Conservation (phyloP, 2,329 filamentous ascomycete genomes). For the Keithomyces neogunnii region DNA sequence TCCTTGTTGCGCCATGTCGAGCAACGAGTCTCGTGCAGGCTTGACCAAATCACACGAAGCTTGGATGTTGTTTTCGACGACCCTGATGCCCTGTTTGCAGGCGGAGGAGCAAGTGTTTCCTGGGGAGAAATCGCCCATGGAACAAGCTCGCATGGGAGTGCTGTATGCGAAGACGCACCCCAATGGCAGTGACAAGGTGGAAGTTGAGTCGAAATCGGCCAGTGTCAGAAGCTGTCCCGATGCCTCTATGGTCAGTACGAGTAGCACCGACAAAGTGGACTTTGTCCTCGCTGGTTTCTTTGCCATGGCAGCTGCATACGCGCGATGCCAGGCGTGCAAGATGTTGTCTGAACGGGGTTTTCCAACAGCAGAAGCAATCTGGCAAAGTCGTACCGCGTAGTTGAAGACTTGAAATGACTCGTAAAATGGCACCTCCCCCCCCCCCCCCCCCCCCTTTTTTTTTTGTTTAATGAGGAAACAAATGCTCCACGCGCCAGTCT, state of each 20-base stretch:
- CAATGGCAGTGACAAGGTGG: conserved; percentile 25
- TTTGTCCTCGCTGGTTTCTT: not conserved
- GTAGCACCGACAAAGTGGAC: conserved; percentile 11
- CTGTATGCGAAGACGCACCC: conserved; percentile 34
- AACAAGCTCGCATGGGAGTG: conserved; percentile 29
- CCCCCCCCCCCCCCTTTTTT: too few species aligned
- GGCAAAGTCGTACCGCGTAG: not conserved
- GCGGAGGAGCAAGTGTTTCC: conserved; percentile 27
- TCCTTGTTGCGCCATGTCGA: conserved; percentile 27
- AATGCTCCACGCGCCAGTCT: too few species aligned
- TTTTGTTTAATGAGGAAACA: not conserved
- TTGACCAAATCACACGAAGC: conserved; percentile 17
- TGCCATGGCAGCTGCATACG: conserved; percentile 1
- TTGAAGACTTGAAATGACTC: not conserved
- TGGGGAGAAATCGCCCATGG: conserved; percentile 23
- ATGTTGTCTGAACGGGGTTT: not conserved
- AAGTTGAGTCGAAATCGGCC: conserved; percentile 32
- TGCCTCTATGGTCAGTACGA: conserved; percentile 14
- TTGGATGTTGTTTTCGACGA: conserved; percentile 20
- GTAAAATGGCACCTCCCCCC: not conserved
- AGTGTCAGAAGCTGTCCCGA: conserved; percentile 22
- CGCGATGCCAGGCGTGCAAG: not conserved
- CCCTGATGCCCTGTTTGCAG: conserved; percentile 23
- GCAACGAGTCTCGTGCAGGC: conserved; percentile 20
- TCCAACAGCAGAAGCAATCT: not conserved